Evolutionary conservation across 352 stramenopile species (phyloP), one percentile per base, ranked within the genome.

Genomic region (Thalassiosira hispida): DNA sequence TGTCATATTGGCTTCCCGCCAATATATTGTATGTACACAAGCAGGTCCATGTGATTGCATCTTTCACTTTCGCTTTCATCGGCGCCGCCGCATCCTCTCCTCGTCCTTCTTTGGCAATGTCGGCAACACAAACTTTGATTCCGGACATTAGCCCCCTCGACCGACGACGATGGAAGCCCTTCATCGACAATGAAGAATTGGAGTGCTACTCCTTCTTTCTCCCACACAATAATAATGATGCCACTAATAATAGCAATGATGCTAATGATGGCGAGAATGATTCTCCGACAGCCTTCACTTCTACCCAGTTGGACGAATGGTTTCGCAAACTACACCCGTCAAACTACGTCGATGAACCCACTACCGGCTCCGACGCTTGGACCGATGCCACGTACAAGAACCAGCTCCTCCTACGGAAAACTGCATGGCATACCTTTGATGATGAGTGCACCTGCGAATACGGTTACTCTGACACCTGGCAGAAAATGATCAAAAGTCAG

Each of bases 401-500:
- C 16, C 22, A 66, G 29, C 1, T 56, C 7, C 51, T 84, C 16
- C 70, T 84, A 29, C 52, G 77, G 11, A 79, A 84, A 44, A 84
- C 77, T 2, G 69, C 77, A 38, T 84, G 77, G 77, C 40, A 52
- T 60, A 60, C 55, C 49, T 62, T 84, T 31, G 55, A 76, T n/a
- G 47, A 73, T 25, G 12, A n/a, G 6, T 84, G 77, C 40, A 44
- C 57, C 12, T 81, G 75, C 57, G 77, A 77, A 38, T 84, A 84
- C 42, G 70, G 77, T 29, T 84, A 84, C 53, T 84, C 77, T 5
- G 77, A 84, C 60, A 84, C 68, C 7, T 84, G 77, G 77, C 77
- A 84, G 60, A 46, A 31, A 35, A 29, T 71, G 9, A 47, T 69
- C 9, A 18, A 46, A 51, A 73, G 51, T 47, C 7, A 47, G 16